phyloP scores from a whole-genome alignment of 768 basidiomycete genomes.

The Russula lepida region DNA sequence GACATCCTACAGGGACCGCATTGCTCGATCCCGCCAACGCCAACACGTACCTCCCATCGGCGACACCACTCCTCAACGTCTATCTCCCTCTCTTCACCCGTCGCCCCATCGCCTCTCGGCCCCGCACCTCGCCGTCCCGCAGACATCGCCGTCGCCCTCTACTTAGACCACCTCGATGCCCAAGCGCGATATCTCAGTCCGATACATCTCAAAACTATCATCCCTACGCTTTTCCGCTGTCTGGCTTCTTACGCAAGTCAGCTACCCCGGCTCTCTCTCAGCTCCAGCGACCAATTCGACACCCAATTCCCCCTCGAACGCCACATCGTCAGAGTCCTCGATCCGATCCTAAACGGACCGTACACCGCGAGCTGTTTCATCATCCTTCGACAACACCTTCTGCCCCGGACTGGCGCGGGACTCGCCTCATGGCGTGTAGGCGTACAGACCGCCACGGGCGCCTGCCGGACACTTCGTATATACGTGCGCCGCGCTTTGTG shows the following conservation, averaged over 20 bases:
- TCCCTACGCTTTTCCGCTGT: constrained; percentile 68
- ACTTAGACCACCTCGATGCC: constrained; percentile 53
- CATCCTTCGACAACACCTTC: constrained; percentile 51
- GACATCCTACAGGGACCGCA: constrained; percentile 19
- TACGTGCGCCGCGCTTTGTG: constrained; percentile 55
- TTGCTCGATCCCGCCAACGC: constrained; percentile 17
- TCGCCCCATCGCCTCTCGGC: constrained; percentile 25
- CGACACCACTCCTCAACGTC: constrained; percentile 59
- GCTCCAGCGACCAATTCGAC: constrained; percentile 29
- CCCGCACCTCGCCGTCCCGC: constrained; percentile 39
- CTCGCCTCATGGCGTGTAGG: constrained; percentile 15
- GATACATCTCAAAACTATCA: constrained; percentile 42
- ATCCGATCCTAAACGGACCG: constrained; percentile 51
- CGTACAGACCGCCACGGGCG: constrained; percentile 27
- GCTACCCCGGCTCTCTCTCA: constrained; percentile 58
- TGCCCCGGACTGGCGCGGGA: constrained; percentile 33
- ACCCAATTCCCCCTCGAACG: constrained; percentile 38
- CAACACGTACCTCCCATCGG: constrained; percentile 36
- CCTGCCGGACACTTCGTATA: constrained; percentile 47
- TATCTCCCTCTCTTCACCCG: constrained; percentile 33
- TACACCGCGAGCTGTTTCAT: constrained; percentile 59
- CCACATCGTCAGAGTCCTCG: constrained; percentile 47
- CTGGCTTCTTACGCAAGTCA: constrained; percentile 57
- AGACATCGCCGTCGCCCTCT: constrained; percentile 56
- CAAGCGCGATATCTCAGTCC: constrained; percentile 55